Evolutionary conservation across 2,329 filamentous ascomycete genomes (phyloP).

Genomic region (Periconia digitata): DNA sequence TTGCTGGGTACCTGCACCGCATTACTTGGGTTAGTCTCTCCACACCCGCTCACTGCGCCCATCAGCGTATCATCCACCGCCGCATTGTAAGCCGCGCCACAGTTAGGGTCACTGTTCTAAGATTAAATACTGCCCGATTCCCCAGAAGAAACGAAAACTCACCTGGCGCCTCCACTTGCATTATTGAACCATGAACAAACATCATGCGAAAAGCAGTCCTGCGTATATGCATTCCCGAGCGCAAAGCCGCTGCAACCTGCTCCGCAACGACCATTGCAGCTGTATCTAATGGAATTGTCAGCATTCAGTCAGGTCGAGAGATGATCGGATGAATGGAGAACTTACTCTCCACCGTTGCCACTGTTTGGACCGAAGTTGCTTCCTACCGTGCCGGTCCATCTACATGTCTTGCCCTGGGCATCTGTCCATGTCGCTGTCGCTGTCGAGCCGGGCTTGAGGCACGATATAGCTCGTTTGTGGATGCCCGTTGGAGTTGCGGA

Average conservation of each 20-base stretch:
- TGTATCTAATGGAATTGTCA: constrained; percentile 43
- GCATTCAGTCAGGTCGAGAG: background rate
- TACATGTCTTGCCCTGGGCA: constrained; percentile 46
- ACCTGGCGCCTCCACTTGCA: constrained; percentile 52
- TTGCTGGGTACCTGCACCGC: constrained; percentile 19
- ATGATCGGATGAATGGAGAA: background rate
- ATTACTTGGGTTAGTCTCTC: constrained; percentile 33
- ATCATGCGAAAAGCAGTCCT: constrained; percentile 55
- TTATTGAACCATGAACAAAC: constrained; percentile 56
- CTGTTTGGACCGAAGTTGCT: constrained; percentile 52
- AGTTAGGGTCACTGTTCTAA: constrained; percentile 49
- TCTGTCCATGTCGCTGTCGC: constrained; percentile 54
- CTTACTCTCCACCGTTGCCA: constrained; percentile 50
- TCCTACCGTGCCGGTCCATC: constrained; percentile 49
- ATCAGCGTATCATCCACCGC: constrained; percentile 49
- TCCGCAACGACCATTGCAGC: constrained; percentile 54
- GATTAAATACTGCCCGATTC: constrained; percentile 1
- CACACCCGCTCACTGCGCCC: constrained; percentile 35
- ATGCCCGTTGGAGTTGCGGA: constrained; percentile 3
- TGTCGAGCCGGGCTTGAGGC: constrained; percentile 43
- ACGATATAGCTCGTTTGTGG: constrained; percentile 37
- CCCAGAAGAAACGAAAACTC: constrained; percentile 1
- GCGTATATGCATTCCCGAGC: constrained; percentile 53
- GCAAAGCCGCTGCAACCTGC: constrained; percentile 49
- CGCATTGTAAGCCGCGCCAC: constrained; percentile 48